Evolutionary conservation across 148 eudicot species (phyloP), one percentile per base, ranked within the genome.

Genomic region (Nepenthes gracilis): DNA sequence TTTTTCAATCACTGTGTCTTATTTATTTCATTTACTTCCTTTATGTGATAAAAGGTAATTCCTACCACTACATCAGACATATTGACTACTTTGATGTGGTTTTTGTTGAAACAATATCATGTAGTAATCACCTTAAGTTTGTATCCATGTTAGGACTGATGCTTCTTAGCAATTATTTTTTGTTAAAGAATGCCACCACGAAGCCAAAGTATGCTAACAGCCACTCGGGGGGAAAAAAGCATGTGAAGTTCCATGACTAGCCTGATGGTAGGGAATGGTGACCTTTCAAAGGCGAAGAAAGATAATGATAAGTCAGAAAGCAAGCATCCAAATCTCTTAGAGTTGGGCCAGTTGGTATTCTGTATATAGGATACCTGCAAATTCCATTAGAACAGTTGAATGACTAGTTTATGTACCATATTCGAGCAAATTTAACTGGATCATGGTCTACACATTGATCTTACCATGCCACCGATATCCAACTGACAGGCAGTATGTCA

Each of bases 401-500:
- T 45, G 35, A 23, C 32, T 9, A 34, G 13, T 50, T 6, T 38
- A 45, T 13, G 49, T 13, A 49, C 53, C 6, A 12, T 5, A n/a
- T 49, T 45, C 48, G 0, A 12, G 15, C 3, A 49, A 49, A n/a
- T 40, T 40, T 5, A 49, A 5, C 10, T 12, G 11, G 11, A 40
- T 40, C 53, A 49, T 11, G 3, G 11, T 49, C 10, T 14, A 43
- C 14, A 40, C 12, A 40, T 57, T 32, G 6, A 57, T 37, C 33
- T 23, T 47, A 62, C 64, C 64, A 62, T 48, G 64, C 64, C 55
- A 62, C 64, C 40, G 64, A 62, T 12, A 62, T 2, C 64, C 64
- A 62, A 62, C 64, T 62, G 23, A 9, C 6, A 12, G 54, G 55
- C 15, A 62, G 12, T 34, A 62, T 9, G 49, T 62, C 55, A 5